Conservation (phyloP, 495 filamentous ascomycete species). For the Hyphodiscus hymeniophilus region DNA sequence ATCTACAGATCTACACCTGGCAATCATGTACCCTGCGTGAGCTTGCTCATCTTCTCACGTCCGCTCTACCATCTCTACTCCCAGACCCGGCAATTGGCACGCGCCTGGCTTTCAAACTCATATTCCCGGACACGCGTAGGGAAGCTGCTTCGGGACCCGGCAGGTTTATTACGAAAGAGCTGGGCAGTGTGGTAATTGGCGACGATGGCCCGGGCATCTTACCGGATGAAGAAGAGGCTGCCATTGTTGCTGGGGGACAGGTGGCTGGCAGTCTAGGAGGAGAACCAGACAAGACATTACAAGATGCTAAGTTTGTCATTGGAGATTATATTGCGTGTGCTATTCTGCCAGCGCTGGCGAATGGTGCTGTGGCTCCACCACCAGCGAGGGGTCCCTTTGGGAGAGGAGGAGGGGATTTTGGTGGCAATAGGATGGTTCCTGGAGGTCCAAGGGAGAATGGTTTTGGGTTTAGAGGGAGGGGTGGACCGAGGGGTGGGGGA, state of each 20-base stretch:
- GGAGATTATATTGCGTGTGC: constrained; percentile 83
- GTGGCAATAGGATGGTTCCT: constrained; percentile 26
- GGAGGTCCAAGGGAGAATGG: constrained; percentile 26
- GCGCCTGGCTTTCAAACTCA: constrained; percentile 74
- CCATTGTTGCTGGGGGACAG: constrained; percentile 16
- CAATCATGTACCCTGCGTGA: constrained; percentile 73
- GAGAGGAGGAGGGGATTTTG: constrained; percentile 36
- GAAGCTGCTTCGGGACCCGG: constrained; percentile 33
- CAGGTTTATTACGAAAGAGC: constrained; percentile 63
- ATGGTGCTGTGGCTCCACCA: constrained; percentile 63
- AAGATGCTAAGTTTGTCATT: constrained; percentile 71
- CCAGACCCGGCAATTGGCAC: constrained; percentile 73
- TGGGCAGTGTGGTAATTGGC: constrained; percentile 75
- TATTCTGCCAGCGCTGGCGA: constrained; percentile 63
- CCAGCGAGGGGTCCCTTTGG: constrained; percentile 32
- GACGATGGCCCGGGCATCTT: constrained; percentile 43
- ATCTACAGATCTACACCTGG: constrained; percentile 87
- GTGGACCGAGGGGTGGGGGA: constrained; percentile 26
- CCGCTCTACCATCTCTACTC: constrained; percentile 57
- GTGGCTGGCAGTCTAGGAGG: constrained; percentile 17
- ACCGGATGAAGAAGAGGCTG: constrained; percentile 21
- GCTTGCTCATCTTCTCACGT: constrained; percentile 66
- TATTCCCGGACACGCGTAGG: constrained; percentile 71
- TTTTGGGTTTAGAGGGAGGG: constrained; percentile 18
- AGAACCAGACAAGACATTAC: constrained; percentile 58